Conservation (phyloP, 345 rosid species). For the Bruguiera parviflora region DNA sequence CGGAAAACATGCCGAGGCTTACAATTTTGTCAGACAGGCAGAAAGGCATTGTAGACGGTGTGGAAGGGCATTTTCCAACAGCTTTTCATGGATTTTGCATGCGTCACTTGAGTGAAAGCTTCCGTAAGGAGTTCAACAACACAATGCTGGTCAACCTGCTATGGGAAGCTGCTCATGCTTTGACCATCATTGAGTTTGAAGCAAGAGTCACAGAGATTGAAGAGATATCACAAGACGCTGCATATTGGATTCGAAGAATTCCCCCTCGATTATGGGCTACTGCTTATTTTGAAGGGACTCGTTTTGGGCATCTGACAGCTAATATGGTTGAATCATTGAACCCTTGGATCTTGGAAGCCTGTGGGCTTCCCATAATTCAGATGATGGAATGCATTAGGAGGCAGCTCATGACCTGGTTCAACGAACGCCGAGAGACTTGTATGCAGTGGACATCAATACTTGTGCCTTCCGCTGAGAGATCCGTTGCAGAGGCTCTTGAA, state of each 20-base stretch:
- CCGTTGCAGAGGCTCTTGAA: slow-evolving; percentile 84
- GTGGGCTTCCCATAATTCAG: slow-evolving; percentile 95
- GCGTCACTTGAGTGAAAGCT: slow-evolving; percentile 93
- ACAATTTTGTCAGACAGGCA: slow-evolving; percentile 92
- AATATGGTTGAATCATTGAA: slow-evolving; percentile 80
- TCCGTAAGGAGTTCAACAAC: slow-evolving; percentile 90
- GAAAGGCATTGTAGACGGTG: slow-evolving; percentile 85
- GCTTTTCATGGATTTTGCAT: slow-evolving; percentile 97
- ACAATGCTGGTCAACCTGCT: slow-evolving; percentile 82
- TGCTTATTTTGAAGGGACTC: slow-evolving; percentile 87
- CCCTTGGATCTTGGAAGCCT: slow-evolving; percentile 88
- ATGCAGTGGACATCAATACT: slow-evolving; percentile 96
- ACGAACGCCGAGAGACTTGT: slow-evolving; percentile 84
- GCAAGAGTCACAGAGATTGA: slow-evolving; percentile 86
- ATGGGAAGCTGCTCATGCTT: slow-evolving; percentile 94
- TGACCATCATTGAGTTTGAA: slow-evolving; percentile 85
- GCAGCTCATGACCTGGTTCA: slow-evolving; percentile 98
- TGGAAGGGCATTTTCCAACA: slow-evolving; percentile 87
- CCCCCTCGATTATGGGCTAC: slow-evolving; percentile 98
- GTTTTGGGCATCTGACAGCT: slow-evolving; percentile 89
- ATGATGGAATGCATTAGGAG: slow-evolving; percentile 99
- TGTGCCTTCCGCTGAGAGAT: slow-evolving; percentile 88
- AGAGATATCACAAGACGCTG: slow-evolving; percentile 91
- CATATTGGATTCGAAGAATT: slow-evolving; percentile 83
- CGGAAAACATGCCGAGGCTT: slow-evolving; percentile 97